phyloP scores from a whole-genome alignment of 2,329 filamentous ascomycete genomes.

The Aspergillus hiratsukae region DNA sequence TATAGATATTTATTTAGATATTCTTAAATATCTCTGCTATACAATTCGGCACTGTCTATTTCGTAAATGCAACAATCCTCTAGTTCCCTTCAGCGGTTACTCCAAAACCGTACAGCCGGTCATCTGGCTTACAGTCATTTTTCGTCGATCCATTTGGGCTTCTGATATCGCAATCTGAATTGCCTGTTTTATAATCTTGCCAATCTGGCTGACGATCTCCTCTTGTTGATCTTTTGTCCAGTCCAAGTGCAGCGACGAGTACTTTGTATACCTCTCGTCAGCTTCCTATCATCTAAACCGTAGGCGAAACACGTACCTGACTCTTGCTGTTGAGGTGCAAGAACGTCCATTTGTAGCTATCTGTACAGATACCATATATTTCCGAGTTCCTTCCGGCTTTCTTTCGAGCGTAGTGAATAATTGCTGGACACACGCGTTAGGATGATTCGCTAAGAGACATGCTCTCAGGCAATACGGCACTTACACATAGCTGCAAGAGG shows the following conservation, averaged over 20 bases:
- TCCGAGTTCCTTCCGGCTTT: background rate
- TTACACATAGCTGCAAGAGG: background rate
- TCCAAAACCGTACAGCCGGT: background rate
- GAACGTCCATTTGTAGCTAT: conserved; percentile 2
- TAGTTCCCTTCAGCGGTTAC: background rate
- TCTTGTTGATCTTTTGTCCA: background rate
- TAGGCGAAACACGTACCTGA: background rate
- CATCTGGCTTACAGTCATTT: background rate
- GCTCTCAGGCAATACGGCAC: background rate
- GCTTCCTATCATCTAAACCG: background rate
- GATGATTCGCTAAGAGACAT: background rate
- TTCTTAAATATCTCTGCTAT: background rate
- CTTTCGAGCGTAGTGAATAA: background rate
- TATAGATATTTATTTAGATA: background rate
- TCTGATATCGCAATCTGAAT: background rate
- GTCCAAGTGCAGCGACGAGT: background rate
- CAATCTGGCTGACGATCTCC: background rate
- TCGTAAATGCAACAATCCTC: background rate
- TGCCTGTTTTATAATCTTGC: background rate
- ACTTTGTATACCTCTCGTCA: background rate
- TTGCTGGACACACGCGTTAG: background rate
- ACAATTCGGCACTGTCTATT: background rate
- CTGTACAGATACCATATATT: conserved; percentile 1
- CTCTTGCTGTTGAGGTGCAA: background rate
- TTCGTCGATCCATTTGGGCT: background rate